Conservation (phyloP, 1,139 yeast genomes). For the Blastobotrys persicus region DNA sequence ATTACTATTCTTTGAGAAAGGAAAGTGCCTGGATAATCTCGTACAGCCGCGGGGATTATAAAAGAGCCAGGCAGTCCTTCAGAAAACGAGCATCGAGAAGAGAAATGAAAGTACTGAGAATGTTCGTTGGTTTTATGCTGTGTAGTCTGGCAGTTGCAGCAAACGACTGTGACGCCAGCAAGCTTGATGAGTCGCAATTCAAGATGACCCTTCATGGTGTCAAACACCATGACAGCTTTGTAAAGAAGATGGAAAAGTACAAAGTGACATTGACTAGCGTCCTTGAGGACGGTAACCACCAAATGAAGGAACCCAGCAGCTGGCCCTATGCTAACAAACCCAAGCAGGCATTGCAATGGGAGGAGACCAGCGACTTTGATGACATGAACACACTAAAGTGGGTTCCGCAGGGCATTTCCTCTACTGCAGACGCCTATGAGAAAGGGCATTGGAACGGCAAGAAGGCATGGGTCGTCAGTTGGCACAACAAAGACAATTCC, state of each 20-base stretch:
- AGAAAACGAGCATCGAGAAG: too few relatives aligned
- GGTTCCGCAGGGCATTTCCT: slow-evolving; percentile 17
- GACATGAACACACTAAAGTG: slow-evolving; percentile 13
- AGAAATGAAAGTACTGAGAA: too few relatives aligned
- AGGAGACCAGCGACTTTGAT: slow-evolving; percentile 8
- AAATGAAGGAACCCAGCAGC: slow-evolving; percentile 3
- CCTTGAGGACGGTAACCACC: slow-evolving; percentile 15
- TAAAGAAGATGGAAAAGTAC: slow-evolving; percentile 9
- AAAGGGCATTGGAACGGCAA: slow-evolving; percentile 17
- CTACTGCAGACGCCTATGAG: slow-evolving; percentile 15
- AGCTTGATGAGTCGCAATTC: slow-evolving; percentile 6
- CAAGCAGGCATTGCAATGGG: slow-evolving; percentile 13
- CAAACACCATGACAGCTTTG: slow-evolving; percentile 6
- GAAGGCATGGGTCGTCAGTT: slow-evolving; percentile 12
- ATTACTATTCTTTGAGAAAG: too few relatives aligned
- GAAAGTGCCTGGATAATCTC: too few relatives aligned
- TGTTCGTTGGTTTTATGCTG: too few relatives aligned
- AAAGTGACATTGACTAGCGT: slow-evolving; percentile 15
- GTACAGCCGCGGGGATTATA: too few relatives aligned
- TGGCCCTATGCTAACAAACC: slow-evolving; percentile 6
- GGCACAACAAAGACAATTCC: slow-evolving; percentile 11
- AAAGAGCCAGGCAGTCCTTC: too few relatives aligned
- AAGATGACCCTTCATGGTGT: background rate
- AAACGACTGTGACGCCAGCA: slow-evolving; percentile 2
- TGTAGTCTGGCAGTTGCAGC: slow-evolving; percentile 4